Evolutionary conservation across 2,329 filamentous ascomycete species (phyloP).

Genomic region (Knufia petricola): DNA sequence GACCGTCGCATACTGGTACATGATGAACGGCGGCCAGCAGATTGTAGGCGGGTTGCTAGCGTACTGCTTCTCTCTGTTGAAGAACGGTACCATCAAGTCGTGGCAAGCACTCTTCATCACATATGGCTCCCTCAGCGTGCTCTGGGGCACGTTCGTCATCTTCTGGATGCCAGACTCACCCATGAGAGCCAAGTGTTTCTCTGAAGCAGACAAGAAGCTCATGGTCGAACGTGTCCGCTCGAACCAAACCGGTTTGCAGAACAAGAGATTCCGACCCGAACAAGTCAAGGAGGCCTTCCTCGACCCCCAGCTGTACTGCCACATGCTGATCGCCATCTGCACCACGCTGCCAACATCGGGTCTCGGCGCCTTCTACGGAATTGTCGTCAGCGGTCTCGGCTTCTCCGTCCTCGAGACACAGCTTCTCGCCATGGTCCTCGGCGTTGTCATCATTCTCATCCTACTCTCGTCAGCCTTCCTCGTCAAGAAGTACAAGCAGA

Average conservation of each 20-base stretch:
- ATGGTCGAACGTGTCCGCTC: slow-evolving; percentile 52
- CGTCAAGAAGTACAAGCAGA: slow-evolving; percentile 60
- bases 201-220: slow-evolving; percentile 54
- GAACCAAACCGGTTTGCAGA: slow-evolving; percentile 55
- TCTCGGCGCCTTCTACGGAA: slow-evolving; percentile 51
- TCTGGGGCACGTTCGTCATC: slow-evolving; percentile 56
- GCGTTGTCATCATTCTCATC: slow-evolving; percentile 63
- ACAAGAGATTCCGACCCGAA: slow-evolving; percentile 43
- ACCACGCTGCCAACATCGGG: slow-evolving; percentile 66
- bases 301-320: slow-evolving; percentile 59
- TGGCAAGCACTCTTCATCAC: slow-evolving; percentile 62
- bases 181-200: slow-evolving; percentile 62
- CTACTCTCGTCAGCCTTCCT: slow-evolving; percentile 58
- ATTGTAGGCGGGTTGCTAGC: slow-evolving; percentile 62
- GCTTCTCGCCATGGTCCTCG: slow-evolving; percentile 64
- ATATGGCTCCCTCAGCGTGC: slow-evolving; percentile 53
- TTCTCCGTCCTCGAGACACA: slow-evolving; percentile 61
- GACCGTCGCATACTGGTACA: slow-evolving; percentile 62
- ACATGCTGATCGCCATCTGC: slow-evolving; percentile 57
- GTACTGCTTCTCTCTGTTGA: slow-evolving; percentile 47
- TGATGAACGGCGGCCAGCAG: slow-evolving; percentile 54
- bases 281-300: slow-evolving; percentile 49
- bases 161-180: slow-evolving; percentile 59
- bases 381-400: slow-evolving; percentile 61
- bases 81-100: slow-evolving; percentile 44